Percentiles rank a stretch among this genome's conserved stretches.
Evolutionary conservation across 768 basidiomycete species (phyloP).

Genomic region (Pholiota molesta): DNA sequence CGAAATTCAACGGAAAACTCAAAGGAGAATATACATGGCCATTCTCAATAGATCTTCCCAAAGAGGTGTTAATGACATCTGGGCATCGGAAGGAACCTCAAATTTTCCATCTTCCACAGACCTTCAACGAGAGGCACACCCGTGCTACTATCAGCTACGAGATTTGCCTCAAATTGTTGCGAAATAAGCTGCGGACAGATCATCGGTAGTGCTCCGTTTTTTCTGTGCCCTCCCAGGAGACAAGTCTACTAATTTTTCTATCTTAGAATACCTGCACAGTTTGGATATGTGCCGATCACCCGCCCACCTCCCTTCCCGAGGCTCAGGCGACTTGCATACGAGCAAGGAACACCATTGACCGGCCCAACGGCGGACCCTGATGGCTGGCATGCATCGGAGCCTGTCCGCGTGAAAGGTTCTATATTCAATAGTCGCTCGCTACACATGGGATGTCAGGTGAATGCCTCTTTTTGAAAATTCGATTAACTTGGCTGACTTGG

Average conservation of each 20-base stretch:
- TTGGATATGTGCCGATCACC: constrained; percentile 39
- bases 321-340: constrained; percentile 40
- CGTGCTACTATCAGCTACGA: constrained; percentile 43
- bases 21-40: constrained; percentile 39
- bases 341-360: constrained; percentile 34
- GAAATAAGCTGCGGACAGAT: constrained; percentile 25
- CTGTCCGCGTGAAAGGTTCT: constrained; percentile 31
- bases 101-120: constrained; percentile 38
- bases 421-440: constrained; percentile 31
- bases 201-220: constrained; percentile 11
- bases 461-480: constrained; percentile 13
- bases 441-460: constrained; percentile 37
- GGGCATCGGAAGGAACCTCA: constrained; percentile 24
- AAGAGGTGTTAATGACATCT: constrained; percentile 30
- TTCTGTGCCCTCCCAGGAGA: not conserved
- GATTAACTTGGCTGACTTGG: not conserved
- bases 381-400: constrained; percentile 38
- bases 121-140: constrained; percentile 41
- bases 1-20: constrained; percentile 32
- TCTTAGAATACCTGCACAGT: constrained; percentile 32
- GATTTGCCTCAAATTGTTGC: constrained; percentile 32
- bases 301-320: constrained; percentile 34
- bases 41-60: constrained; percentile 42
- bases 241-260: not conserved
- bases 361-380: constrained; percentile 42